Conservation (phyloP, 2,329 filamentous ascomycete species). For the Colletotrichum liaoningense region DNA sequence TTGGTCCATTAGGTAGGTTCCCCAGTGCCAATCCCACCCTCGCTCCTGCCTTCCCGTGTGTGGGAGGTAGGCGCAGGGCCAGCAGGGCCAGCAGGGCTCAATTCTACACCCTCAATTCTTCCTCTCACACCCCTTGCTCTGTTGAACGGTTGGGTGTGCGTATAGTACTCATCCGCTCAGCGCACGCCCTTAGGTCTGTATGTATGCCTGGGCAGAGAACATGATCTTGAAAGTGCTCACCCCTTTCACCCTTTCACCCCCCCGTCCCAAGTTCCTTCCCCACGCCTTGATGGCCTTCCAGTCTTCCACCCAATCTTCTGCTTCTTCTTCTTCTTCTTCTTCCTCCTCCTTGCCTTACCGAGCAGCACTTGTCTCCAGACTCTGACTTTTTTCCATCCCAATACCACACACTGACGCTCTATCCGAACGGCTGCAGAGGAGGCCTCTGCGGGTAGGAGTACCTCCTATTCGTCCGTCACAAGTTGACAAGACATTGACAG, state of each 20-base stretch:
- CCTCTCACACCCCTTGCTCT: not conserved
- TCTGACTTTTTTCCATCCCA: not conserved
- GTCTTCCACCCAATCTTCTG: slow-evolving; percentile 16
- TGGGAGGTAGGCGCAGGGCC: slow-evolving; percentile 18
- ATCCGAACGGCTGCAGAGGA: too few species aligned
- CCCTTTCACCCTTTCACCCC: not conserved
- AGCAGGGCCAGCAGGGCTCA: slow-evolving; percentile 29
- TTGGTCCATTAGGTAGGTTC: not conserved
- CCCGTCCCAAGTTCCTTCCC: not conserved
- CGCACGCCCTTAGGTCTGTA: not conserved
- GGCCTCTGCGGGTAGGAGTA: too few species aligned
- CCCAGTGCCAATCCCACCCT: slow-evolving; percentile 8
- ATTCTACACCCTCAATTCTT: slow-evolving; percentile 12
- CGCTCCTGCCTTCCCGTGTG: slow-evolving; percentile 22
- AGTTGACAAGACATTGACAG: too few species aligned
- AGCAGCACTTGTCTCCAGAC: not conserved
- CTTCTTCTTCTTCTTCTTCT: not conserved
- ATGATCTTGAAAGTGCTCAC: not conserved
- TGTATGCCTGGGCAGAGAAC: not conserved
- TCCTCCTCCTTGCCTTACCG: slow-evolving; percentile 13
- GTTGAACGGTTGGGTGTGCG: not conserved
- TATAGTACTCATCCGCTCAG: not conserved
- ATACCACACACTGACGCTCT: not conserved
- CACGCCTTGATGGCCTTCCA: slow-evolving; percentile 1
- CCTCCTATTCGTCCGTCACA: too few species aligned